Conservation (phyloP, 257 asterid genomes). For the Solanum sitiens region DNA sequence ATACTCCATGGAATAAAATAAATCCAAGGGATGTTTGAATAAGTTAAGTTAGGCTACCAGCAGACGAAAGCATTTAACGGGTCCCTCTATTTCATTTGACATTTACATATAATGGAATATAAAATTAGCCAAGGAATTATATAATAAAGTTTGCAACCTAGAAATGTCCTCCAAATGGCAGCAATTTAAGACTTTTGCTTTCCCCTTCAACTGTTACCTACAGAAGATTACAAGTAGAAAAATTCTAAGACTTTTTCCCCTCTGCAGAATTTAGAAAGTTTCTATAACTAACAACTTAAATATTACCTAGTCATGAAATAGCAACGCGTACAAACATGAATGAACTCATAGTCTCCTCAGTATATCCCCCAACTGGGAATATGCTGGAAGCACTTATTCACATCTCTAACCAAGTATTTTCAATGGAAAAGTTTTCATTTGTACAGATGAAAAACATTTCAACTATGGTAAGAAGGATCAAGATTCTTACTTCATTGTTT, state of each 20-base stretch:
- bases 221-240: slow-evolving; percentile 34
- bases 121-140: background rate
- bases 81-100: background rate
- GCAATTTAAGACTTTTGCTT: slow-evolving; percentile 23
- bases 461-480: slow-evolving; percentile 45
- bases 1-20: background rate
- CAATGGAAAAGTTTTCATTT: slow-evolving; percentile 26
- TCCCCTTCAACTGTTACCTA: slow-evolving; percentile 21
- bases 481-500: slow-evolving; percentile 53
- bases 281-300: slow-evolving; percentile 1
- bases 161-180: slow-evolving; percentile 70
- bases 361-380: slow-evolving; percentile 37
- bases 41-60: slow-evolving; percentile 1
- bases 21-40: background rate
- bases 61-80: background rate
- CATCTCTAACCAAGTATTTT: slow-evolving; percentile 31
- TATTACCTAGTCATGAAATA: slow-evolving; percentile 2
- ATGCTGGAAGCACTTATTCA: slow-evolving; percentile 54
- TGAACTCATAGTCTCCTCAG: slow-evolving; percentile 41
- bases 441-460: slow-evolving; percentile 48
- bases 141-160: slow-evolving; percentile 31
- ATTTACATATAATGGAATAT: background rate
- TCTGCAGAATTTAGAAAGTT: slow-evolving; percentile 11
- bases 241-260: slow-evolving; percentile 1
- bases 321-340: slow-evolving; percentile 31